A percentile compares a stretch with the other conserved stretches of the same genome.
Evolutionary conservation across 108 stramenopile genomes (phyloP).

Genomic region (Nitzschia sp.): DNA sequence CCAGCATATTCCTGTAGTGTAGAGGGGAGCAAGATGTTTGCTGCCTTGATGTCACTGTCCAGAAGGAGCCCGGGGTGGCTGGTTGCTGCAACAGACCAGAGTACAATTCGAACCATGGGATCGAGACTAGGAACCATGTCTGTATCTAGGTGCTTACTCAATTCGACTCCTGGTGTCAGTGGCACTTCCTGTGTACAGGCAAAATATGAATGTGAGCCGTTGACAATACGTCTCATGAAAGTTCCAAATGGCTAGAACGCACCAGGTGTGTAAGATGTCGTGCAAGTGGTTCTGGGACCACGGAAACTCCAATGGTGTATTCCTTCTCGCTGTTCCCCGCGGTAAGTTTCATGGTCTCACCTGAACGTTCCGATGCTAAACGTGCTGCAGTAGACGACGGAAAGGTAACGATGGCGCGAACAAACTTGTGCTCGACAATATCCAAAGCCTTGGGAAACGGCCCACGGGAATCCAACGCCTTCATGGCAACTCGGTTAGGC

Average conservation of each 20-base stretch:
- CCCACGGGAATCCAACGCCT: constrained; percentile 43
- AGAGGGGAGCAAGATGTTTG: background rate
- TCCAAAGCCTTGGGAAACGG: background rate
- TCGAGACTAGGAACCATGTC: constrained; percentile 22
- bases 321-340: background rate
- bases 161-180: background rate
- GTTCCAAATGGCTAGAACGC: background rate
- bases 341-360: constrained; percentile 49
- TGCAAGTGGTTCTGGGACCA: constrained; percentile 11
- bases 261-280: background rate
- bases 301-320: constrained; percentile 23
- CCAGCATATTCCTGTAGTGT: constrained; percentile 16
- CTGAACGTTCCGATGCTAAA: constrained; percentile 63
- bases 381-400: constrained; percentile 48
- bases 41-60: constrained; percentile 2
- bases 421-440: constrained; percentile 18
- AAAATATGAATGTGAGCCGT: no score
- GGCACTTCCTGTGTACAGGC: background rate
- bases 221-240: no score
- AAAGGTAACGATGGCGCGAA: constrained; percentile 69
- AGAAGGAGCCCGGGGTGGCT: background rate
- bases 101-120: constrained; percentile 35
- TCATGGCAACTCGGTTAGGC: constrained; percentile 27
- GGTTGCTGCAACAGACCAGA: constrained; percentile 11
- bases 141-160: background rate